Evolutionary conservation across 169 alveolate species (phyloP).

Genomic region (Amoebophrya sp.): DNA sequence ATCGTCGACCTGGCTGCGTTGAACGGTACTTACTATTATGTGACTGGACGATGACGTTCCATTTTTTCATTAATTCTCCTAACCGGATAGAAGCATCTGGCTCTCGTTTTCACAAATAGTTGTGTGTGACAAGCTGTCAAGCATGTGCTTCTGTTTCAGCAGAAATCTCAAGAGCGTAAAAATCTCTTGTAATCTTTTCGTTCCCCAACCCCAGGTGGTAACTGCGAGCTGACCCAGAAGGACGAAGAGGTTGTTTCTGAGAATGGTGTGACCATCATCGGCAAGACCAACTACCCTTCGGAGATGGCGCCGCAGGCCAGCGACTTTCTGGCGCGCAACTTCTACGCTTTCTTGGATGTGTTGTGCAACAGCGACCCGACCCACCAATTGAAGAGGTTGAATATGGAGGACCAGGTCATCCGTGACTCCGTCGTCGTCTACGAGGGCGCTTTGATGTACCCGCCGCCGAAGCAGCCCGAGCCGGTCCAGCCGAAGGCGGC

Average conservation of each 20-base stretch:
- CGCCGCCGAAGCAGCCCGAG: not conserved
- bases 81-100: no score
- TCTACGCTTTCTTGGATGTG: slow-evolving; percentile 61
- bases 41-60: no score
- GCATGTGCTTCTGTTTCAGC: no score
- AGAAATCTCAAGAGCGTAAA: no score
- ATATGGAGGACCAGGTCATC: not conserved
- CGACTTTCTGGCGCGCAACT: slow-evolving; percentile 70
- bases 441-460: not conserved
- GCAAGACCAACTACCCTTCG: slow-evolving; percentile 75
- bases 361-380: slow-evolving; percentile 29
- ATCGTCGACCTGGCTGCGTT: slow-evolving; percentile 84
- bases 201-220: no score
- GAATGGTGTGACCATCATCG: slow-evolving; percentile 78
- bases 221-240: slow-evolving; percentile 63
- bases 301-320: slow-evolving; percentile 74
- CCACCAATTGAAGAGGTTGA: not conserved
- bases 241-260: slow-evolving; percentile 59
- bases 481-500: not conserved
- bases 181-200: no score
- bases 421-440: not conserved
- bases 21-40: no score
- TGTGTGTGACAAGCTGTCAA: no score
- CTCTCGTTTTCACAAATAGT: no score
- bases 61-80: no score